Percentiles rank a stretch among this genome's conserved stretches.
These are phyloP conservation scores for Daedaleopsis sinensis DNA, from an alignment of 768 basidiomycete species.

Conservation along the genomic window DNA sequence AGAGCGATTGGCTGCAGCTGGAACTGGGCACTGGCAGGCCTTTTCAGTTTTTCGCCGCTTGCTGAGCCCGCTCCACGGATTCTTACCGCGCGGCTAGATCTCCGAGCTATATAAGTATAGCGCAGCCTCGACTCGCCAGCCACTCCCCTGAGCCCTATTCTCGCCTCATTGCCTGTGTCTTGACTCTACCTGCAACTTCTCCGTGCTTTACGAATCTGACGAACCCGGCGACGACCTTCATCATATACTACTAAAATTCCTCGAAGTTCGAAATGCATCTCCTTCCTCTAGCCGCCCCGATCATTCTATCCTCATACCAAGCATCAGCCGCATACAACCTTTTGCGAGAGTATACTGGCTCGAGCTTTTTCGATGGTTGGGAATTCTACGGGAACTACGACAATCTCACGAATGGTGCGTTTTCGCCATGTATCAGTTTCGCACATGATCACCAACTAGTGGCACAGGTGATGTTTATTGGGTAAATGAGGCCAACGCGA, in stretches of 20 bases:
- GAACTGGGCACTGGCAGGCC: too few species aligned
- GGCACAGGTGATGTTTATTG: slow-evolving; percentile 67
- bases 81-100: slow-evolving; percentile 3
- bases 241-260: neutral
- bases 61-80: neutral
- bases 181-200: neutral
- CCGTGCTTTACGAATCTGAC: neutral
- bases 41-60: neutral
- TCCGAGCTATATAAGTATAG: neutral
- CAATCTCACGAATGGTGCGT: slow-evolving; percentile 38
- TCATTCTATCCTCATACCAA: too few species aligned
- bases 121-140: neutral
- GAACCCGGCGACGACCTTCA: neutral
- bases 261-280: neutral
- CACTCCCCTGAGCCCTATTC: neutral
- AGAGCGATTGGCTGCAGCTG: too few species aligned
- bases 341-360: slow-evolving; percentile 40
- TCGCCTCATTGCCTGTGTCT: neutral
- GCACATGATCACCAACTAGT: slow-evolving; percentile 32
- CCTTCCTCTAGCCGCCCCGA: neutral
- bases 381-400: slow-evolving; percentile 43
- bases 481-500: slow-evolving; percentile 50
- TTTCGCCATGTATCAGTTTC: neutral
- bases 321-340: slow-evolving; percentile 34
- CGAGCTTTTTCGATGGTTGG: slow-evolving; percentile 48